These are phyloP conservation scores for Colletotrichum somersetense DNA, from an alignment of 2,329 filamentous ascomycete genomes.

Conservation along the genomic window DNA sequence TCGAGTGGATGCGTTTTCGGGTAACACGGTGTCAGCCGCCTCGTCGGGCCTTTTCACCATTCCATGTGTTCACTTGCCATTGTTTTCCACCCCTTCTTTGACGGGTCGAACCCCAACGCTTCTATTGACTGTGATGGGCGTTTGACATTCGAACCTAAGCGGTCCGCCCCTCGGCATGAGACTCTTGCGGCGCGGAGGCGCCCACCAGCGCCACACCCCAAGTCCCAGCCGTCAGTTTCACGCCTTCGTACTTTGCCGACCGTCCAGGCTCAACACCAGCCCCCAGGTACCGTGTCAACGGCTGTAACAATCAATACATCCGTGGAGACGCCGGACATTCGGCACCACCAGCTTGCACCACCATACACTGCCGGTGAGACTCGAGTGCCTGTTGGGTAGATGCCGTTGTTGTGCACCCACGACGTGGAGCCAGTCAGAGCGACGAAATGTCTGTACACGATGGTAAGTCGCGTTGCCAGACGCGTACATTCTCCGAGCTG, in stretches of 20 bases:
- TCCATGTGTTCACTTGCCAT: neutral
- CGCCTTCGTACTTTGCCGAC: neutral
- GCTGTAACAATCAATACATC: neutral
- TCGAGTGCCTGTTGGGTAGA: neutral
- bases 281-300: neutral
- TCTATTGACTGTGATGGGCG: conserved; percentile 1
- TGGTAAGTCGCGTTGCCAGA: neutral
- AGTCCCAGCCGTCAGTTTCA: neutral
- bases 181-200: conserved; percentile 15
- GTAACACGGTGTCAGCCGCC: neutral
- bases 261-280: neutral
- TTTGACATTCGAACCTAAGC: conserved; percentile 1
- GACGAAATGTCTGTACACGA: conserved; percentile 1
- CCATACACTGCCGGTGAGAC: conserved; percentile 3
- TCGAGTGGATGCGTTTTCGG: neutral
- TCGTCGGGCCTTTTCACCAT: neutral
- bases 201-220: conserved; percentile 14
- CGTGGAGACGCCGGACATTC: neutral
- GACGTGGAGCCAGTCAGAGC: neutral
- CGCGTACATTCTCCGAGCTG: conserved; percentile 18
- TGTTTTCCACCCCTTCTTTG: neutral
- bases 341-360: neutral
- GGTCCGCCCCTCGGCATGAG: conserved; percentile 12
- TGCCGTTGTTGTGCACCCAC: neutral
- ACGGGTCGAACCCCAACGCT: conserved; percentile 6